Evolutionary conservation across 495 filamentous ascomycete genomes (phyloP), one percentile per base, ranked within the genome.

Genomic region (Glonium stellatum): DNA sequence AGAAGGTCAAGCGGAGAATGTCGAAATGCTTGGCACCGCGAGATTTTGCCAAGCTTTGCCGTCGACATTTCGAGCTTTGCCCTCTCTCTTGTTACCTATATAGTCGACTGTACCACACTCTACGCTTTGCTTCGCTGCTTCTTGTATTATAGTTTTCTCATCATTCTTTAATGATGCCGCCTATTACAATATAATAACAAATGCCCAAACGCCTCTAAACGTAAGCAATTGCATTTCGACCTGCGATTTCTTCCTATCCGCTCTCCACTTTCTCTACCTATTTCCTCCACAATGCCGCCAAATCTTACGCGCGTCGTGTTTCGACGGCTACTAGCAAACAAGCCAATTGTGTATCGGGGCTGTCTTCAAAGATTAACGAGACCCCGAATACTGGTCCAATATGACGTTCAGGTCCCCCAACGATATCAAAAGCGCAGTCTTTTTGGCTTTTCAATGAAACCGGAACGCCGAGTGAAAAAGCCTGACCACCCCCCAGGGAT

Each of bases 281-380:
- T 51, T 18, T 12, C 57, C 58, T 13, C 42, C 54, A 54, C 53
- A 27, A 95, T 95, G 90, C 87, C 86, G 69, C 91, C 90, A 72
- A 87, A 90, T 69, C 81, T 95, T 64, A 85, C 88, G 52, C 82
- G 86, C 72, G 74, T 80, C 70, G 84, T 90, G 63, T 88, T 91
- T 70, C 80, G 81, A 57, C 81, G 82, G 64, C 78, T 92, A 56
- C 77, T 88, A 60, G 78, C 83, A 67, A 84, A 83, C 72, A 78
- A 85, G 68, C 80, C 83, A 57, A 72, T 85, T 23, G 48, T 72
- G 12, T 61, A 66, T 44, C 65, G 66, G 66, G 73, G 69, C 44
- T 80, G 75, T 58, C 68, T 78, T 10, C 68, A 61, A 57, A 62
- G 49, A 63, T 46, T 65, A 55, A 60, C 51, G 8, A 39, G 60